phyloP scores from a whole-genome alignment of 2,329 filamentous ascomycete genomes.

The Alternaria gansuensis region DNA sequence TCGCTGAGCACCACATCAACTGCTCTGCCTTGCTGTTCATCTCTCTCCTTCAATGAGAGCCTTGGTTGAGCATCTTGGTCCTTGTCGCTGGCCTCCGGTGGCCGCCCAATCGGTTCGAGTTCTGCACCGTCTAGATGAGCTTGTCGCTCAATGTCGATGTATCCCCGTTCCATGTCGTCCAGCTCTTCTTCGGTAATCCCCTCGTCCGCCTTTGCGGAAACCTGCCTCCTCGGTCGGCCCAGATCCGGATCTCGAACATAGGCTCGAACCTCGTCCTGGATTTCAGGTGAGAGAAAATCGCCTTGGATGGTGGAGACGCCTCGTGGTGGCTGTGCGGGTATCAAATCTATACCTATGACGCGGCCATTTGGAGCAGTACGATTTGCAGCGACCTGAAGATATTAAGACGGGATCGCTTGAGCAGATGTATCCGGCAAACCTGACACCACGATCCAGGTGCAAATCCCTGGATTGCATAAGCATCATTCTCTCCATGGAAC shows the following conservation, averaged over 20 bases:
- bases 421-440: slow-evolving; percentile 43
- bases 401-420: slow-evolving; percentile 8
- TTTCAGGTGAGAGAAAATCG: slow-evolving; percentile 79
- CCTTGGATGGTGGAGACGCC: slow-evolving; percentile 96
- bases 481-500: slow-evolving; percentile 10
- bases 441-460: slow-evolving; percentile 73
- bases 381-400: slow-evolving; percentile 76
- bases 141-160: slow-evolving; percentile 71
- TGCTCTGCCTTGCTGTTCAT: slow-evolving; percentile 61
- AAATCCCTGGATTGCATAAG: slow-evolving; percentile 67
- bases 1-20: slow-evolving; percentile 97
- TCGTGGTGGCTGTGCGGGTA: slow-evolving; percentile 87
- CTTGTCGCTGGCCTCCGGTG: slow-evolving; percentile 25
- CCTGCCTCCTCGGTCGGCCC: slow-evolving; percentile 60
- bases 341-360: slow-evolving; percentile 91
- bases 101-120: slow-evolving; percentile 28
- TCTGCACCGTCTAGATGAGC: slow-evolving; percentile 47
- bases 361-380: slow-evolving; percentile 78
- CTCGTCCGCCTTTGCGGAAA: slow-evolving; percentile 38
- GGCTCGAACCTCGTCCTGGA: slow-evolving; percentile 79
- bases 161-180: slow-evolving; percentile 62
- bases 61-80: slow-evolving; percentile 38
- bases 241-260: slow-evolving; percentile 74
- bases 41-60: slow-evolving; percentile 46
- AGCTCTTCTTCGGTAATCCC: slow-evolving; percentile 52